Conservation (phyloP, 805 yeast species). For the Cyberlindnera meyerae region DNA sequence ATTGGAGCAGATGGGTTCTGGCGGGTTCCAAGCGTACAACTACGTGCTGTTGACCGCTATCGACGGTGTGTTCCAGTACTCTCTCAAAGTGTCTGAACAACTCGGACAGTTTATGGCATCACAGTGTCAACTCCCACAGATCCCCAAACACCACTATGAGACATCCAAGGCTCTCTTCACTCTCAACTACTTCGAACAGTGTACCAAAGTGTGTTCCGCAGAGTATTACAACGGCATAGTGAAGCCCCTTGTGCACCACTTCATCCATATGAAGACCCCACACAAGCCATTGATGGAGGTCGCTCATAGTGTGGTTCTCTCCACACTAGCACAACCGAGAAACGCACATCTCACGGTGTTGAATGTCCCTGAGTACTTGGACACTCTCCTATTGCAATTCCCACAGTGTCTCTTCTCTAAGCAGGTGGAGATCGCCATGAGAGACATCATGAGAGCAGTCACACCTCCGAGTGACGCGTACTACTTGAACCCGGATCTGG, state of each 20-base stretch:
- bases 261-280: conserved; percentile 11
- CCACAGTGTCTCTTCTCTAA: conserved; percentile 48
- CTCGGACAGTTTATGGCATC: conserved; percentile 29
- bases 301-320: conserved; percentile 55
- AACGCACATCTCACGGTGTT: conserved; percentile 21
- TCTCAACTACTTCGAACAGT: conserved; percentile 30
- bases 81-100: conserved; percentile 23
- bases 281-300: conserved; percentile 46
- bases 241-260: conserved; percentile 25
- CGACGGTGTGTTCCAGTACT: conserved; percentile 35
- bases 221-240: conserved; percentile 31
- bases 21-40: conserved; percentile 61
- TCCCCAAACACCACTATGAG: conserved; percentile 23
- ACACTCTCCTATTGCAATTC: conserved; percentile 47
- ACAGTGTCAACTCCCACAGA: conserved; percentile 16
- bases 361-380: conserved; percentile 37
- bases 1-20: conserved; percentile 51
- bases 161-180: conserved; percentile 25
- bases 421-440: conserved; percentile 56
- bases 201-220: conserved; percentile 29
- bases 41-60: conserved; percentile 49
- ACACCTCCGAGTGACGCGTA: conserved; percentile 34
- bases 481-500: conserved; percentile 24
- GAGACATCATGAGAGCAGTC: conserved; percentile 44
- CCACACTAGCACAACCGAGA: conserved; percentile 26